These are phyloP conservation scores for Medicago ruthenica DNA, from an alignment of 306 rosid genomes.

Conservation along the genomic window DNA sequence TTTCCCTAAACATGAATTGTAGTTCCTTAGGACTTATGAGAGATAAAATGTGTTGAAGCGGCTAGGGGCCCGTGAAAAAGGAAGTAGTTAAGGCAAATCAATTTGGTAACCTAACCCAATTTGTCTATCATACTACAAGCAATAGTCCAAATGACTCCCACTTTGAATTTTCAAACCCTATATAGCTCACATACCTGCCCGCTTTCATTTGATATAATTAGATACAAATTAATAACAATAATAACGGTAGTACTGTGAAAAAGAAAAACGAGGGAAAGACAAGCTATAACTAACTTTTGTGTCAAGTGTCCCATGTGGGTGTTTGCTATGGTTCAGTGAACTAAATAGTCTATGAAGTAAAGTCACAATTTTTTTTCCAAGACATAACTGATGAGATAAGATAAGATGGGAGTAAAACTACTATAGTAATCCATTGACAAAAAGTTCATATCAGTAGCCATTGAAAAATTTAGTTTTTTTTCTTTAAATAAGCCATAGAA, in stretches of 20 bases:
- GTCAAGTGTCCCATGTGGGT: conserved; percentile 5
- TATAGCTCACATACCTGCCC: conserved; percentile 44
- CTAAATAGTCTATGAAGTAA: conserved; percentile 3
- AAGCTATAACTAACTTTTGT: conserved; percentile 26
- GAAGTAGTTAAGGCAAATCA: conserved; percentile 58
- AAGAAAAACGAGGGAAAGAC: background rate
- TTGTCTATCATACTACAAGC: conserved; percentile 10
- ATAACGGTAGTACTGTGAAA: background rate
- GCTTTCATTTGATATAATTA: conserved; percentile 10
- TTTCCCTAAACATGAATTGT: conserved; percentile 22
- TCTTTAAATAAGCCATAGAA: no score
- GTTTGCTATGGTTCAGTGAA: background rate
- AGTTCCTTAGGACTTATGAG: conserved; percentile 1
- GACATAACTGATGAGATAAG: conserved; percentile 1
- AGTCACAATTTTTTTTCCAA: background rate
- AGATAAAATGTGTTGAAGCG: conserved; percentile 24
- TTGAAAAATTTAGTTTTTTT: no score
- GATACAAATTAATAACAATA: background rate
- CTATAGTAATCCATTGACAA: background rate
- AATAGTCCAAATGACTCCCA: conserved; percentile 28
- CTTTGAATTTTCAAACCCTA: conserved; percentile 33
- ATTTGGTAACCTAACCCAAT: conserved; percentile 59
- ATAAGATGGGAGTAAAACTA: background rate
- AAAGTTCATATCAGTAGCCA: no score
- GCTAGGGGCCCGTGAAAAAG: conserved; percentile 36